Evolutionary conservation across 2,329 filamentous ascomycete species (phyloP), one percentile per base, ranked within the genome.

Genomic region (Colletotrichum caudatum): DNA sequence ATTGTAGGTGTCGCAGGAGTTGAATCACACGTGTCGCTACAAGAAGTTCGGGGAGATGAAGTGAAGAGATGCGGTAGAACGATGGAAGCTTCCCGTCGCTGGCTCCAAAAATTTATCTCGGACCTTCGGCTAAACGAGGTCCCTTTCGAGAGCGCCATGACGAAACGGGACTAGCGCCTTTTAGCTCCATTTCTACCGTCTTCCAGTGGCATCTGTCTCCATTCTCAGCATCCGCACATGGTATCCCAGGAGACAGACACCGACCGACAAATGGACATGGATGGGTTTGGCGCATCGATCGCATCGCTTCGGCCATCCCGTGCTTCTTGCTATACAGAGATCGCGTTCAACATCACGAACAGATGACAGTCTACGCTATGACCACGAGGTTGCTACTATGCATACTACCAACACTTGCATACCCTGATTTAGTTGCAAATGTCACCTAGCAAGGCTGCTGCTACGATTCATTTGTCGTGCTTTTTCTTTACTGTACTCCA

Each of bases 91-190:
- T 64, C 57, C 65, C n/a, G 54, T 33, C 64, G 60, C 56, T 53
- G 59, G 64, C 76, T 78, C 78, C 78, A 82, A 83, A 80, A 83
- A 83, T 81, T 82, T 80, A 81, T 80, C 76, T 78, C 79, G 77
- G 80, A 78, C 76, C 71, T 71, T 82, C 82, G 82, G 81, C 76
- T 81, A 83, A 83, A 82, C 78, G 77, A 80, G 78, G 78, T 75
- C 76, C 75, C 76, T 78, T 75, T 71, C 53, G 59, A 73, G 44
- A 20, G 44, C 73, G 76, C 80, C 82, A 82, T 74, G 3, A 80
- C 75, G 0, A 61, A 77, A 74, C 1, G 0, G 76, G 76, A 14
- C 65, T 83, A 79, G 83, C 74, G 76, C 60, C 26, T 44, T 51
- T 65, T 71, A 26, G 48, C 1, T 68, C 66, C 73, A 76, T 75